Conservation (phyloP, 2,329 filamentous ascomycete genomes). For the Mollisia scopiformis region DNA sequence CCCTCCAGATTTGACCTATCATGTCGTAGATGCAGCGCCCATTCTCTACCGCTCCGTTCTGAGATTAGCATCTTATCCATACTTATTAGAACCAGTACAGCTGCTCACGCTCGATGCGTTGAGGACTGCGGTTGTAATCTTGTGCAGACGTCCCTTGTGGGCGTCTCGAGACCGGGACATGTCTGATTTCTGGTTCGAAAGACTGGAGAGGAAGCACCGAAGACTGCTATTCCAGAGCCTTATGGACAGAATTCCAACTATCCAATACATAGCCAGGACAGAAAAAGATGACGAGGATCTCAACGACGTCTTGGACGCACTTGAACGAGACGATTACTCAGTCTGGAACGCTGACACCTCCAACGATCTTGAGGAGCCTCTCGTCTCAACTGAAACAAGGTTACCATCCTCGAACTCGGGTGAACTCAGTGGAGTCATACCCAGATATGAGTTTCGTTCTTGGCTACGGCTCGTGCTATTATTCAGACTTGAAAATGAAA, state of each 20-base stretch:
- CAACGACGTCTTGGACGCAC: background rate
- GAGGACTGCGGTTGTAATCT: background rate
- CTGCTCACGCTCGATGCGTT: background rate
- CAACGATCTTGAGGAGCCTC: background rate
- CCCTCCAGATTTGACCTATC: background rate
- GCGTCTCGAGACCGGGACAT: background rate
- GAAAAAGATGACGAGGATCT: background rate
- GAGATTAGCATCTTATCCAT: background rate
- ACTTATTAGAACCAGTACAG: background rate
- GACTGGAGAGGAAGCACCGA: background rate
- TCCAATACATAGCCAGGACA: background rate
- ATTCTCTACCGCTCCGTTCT: background rate
- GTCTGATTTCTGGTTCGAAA: background rate
- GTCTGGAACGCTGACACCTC: background rate
- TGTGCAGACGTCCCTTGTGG: background rate
- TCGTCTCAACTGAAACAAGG: background rate
- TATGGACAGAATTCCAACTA: background rate
- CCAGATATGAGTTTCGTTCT: background rate
- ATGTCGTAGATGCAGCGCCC: background rate
- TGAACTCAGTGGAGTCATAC: background rate
- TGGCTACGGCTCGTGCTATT: background rate
- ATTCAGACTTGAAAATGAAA: background rate
- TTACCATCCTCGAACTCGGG: background rate
- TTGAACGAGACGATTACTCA: background rate
- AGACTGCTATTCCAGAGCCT: background rate